Conservation (phyloP, 176 grass and related monocot species). For the Oropetium thomaeum region DNA sequence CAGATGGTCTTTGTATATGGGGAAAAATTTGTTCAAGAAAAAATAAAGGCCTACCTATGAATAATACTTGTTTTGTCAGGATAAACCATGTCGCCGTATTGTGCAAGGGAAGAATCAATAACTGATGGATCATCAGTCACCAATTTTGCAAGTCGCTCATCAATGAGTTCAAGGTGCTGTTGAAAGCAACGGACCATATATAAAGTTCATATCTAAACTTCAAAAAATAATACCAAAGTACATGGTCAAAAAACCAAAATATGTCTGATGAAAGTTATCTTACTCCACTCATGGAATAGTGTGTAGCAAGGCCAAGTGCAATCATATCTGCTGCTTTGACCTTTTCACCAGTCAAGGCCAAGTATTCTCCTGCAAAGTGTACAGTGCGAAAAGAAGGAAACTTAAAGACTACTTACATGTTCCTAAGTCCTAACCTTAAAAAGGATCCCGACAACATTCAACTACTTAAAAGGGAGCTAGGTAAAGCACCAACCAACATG, state of each 20-base stretch:
- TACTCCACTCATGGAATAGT: slow-evolving; percentile 71
- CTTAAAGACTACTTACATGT: not conserved
- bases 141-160: slow-evolving; percentile 78
- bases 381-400: not conserved
- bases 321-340: slow-evolving; percentile 88
- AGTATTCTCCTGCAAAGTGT: slow-evolving; percentile 71
- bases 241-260: slow-evolving; percentile 9
- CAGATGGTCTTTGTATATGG: not conserved
- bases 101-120: slow-evolving; percentile 85
- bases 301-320: slow-evolving; percentile 92
- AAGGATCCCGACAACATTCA: not conserved
- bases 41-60: slow-evolving; percentile 81
- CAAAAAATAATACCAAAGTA: not conserved
- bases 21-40: no score
- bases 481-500: slow-evolving; percentile 71
- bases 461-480: not conserved
- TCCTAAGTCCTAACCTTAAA: not conserved
- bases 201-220: not conserved
- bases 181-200: slow-evolving; percentile 4
- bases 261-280: slow-evolving; percentile 28
- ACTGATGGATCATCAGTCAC: slow-evolving; percentile 96
- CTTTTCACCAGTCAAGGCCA: slow-evolving; percentile 86
- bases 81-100: slow-evolving; percentile 90
- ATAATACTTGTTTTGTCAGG: slow-evolving; percentile 84
- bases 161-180: slow-evolving; percentile 68